phyloP scores from a whole-genome alignment of 176 grass and related monocot genomes.

The Cenchrus purpureus region DNA sequence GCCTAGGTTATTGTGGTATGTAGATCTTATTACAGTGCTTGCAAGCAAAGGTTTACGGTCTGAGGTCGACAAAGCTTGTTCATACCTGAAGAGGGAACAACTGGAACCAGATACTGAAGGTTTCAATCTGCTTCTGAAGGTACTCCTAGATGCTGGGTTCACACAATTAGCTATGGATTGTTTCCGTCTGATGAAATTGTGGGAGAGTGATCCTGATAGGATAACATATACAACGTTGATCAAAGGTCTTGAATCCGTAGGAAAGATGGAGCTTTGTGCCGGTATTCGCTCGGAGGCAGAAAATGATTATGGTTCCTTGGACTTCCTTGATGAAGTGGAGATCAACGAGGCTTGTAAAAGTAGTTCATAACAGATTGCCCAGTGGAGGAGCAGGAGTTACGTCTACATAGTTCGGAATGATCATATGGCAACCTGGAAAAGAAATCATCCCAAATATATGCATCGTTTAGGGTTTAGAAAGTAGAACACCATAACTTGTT shows the following conservation, averaged over 20 bases:
- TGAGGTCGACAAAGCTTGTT: conserved; percentile 62
- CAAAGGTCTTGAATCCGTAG: conserved; percentile 63
- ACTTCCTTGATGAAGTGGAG: conserved; percentile 63
- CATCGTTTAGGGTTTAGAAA: not conserved
- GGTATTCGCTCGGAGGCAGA: conserved; percentile 66
- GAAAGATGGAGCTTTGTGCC: conserved; percentile 56
- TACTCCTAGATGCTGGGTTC: conserved; percentile 62
- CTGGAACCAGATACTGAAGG: conserved; percentile 66
- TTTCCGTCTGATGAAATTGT: conserved; percentile 82
- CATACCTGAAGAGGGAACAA: conserved; percentile 74
- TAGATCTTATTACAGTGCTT: conserved; percentile 71
- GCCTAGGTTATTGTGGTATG: conserved; percentile 65
- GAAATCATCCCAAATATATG: conserved; percentile 1
- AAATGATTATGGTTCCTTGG: conserved; percentile 53
- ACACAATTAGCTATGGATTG: conserved; percentile 68
- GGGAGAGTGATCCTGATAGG: conserved; percentile 79
- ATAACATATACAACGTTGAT: conserved; percentile 66
- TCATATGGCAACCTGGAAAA: not conserved
- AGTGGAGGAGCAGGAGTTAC: conserved; percentile 5
- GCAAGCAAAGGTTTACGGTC: conserved; percentile 56
- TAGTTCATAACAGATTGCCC: conserved; percentile 31
- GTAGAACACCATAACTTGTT: conserved; percentile 19
- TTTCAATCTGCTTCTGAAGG: conserved; percentile 75
- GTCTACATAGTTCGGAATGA: not conserved
- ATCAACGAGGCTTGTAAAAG: not conserved